phyloP scores from a whole-genome alignment of 768 basidiomycete species.

The Boletus reticulatus region DNA sequence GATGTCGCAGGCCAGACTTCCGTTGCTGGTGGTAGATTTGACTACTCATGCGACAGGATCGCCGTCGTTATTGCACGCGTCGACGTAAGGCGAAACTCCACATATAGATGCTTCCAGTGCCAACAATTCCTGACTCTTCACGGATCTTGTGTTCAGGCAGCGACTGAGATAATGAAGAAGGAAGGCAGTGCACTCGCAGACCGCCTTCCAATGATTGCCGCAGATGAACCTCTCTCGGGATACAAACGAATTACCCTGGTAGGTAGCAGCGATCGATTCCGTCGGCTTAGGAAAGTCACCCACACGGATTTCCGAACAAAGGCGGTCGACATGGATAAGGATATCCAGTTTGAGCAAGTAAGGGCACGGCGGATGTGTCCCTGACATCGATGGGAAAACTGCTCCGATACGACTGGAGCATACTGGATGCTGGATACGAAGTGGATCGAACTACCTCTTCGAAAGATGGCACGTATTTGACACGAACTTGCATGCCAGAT shows the following conservation, averaged over 20 bases:
- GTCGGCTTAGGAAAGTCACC: constrained; percentile 52
- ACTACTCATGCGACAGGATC: no score
- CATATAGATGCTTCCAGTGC: neutral
- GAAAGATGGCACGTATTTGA: no score
- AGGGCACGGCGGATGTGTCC: no score
- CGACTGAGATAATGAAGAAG: constrained; percentile 61
- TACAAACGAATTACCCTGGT: constrained; percentile 52
- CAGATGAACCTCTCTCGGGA: constrained; percentile 52
- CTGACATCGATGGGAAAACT: no score
- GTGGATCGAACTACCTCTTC: no score
- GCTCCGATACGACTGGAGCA: no score
- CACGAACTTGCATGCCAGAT: no score
- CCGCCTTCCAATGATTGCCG: constrained; percentile 50
- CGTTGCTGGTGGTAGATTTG: no score
- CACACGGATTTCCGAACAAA: constrained; percentile 54
- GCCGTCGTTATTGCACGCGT: constrained; percentile 18
- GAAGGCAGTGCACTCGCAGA: constrained; percentile 52
- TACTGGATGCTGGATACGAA: no score
- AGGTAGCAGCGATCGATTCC: constrained; percentile 49
- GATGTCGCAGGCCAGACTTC: no score
- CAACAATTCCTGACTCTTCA: no score
- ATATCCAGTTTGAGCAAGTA: constrained; percentile 39
- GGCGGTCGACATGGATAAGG: constrained; percentile 42
- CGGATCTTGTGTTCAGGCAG: constrained; percentile 34
- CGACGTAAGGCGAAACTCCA: constrained; percentile 9